Evolutionary conservation across 805 yeast genomes (phyloP).

Genomic region (Nakazawaea holstii): DNA sequence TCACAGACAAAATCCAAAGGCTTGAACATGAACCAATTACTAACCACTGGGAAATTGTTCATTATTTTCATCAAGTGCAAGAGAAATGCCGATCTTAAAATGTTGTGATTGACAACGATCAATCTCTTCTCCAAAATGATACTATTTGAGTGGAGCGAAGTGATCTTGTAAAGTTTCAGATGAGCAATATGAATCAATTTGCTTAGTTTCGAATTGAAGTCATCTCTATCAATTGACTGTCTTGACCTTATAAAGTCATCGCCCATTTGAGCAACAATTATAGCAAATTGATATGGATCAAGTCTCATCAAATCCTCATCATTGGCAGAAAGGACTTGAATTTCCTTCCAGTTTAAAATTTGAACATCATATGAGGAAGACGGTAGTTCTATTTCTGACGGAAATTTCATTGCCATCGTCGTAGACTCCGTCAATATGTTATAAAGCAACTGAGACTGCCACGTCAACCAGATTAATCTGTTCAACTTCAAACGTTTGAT

Average conservation of each 20-base stretch:
- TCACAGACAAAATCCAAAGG: slow-evolving; percentile 18
- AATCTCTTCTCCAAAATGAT: slow-evolving; percentile 19
- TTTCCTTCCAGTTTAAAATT: not conserved
- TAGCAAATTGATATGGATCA: slow-evolving; percentile 18
- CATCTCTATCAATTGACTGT: slow-evolving; percentile 11
- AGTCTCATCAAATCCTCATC: slow-evolving; percentile 12
- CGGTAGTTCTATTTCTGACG: slow-evolving; percentile 29
- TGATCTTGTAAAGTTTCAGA: not conserved
- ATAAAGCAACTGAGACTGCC: slow-evolving; percentile 28
- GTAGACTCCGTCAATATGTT: slow-evolving; percentile 29
- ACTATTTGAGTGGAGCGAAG: slow-evolving; percentile 14
- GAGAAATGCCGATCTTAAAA: slow-evolving; percentile 27
- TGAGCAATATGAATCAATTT: not conserved
- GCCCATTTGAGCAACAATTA: slow-evolving; percentile 1
- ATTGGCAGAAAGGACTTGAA: slow-evolving; percentile 14
- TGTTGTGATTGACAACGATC: slow-evolving; percentile 29
- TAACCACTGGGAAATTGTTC: slow-evolving; percentile 25
- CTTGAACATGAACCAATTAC: slow-evolving; percentile 30
- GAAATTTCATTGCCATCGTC: slow-evolving; percentile 29
- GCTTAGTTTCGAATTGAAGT: slow-evolving; percentile 3
- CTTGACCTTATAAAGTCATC: slow-evolving; percentile 16
- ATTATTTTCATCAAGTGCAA: slow-evolving; percentile 23
- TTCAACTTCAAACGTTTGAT: slow-evolving; percentile 27
- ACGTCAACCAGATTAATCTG: slow-evolving; percentile 33
- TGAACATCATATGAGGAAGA: not conserved